Conservation (phyloP, 192 early-diverging fungal genomes). For the Dimargaris xerosporica region DNA sequence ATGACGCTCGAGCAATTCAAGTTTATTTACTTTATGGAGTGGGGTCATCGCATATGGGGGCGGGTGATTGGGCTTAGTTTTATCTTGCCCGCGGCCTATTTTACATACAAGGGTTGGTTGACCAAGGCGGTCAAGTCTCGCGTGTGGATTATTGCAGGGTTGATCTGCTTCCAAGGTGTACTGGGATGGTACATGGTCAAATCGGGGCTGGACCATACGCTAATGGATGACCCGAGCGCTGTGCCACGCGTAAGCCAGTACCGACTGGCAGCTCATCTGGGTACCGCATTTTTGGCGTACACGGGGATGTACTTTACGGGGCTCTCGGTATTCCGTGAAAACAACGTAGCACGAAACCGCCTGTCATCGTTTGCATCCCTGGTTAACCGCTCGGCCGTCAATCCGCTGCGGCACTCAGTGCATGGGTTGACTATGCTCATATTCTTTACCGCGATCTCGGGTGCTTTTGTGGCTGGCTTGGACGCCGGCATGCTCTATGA, state of each 20-base stretch:
- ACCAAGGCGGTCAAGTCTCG: conserved; percentile 41
- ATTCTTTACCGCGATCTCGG: conserved; percentile 76
- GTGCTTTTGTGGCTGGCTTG: conserved; percentile 89
- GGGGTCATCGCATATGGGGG: conserved; percentile 93
- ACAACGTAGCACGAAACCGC: conserved; percentile 36
- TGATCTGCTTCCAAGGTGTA: conserved; percentile 70
- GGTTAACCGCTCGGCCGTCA: conserved; percentile 40
- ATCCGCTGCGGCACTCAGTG: conserved; percentile 42
- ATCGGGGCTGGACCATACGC: conserved; percentile 69
- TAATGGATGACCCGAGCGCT: conserved; percentile 57
- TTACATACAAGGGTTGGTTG: conserved; percentile 68
- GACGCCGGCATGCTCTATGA: conserved; percentile 96
- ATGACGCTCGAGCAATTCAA: conserved; percentile 90
- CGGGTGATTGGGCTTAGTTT: conserved; percentile 78
- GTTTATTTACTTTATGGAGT: conserved; percentile 95
- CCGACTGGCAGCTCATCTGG: conserved; percentile 80
- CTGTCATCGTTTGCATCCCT: conserved; percentile 21
- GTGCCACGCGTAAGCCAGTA: conserved; percentile 91
- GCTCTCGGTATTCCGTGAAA: conserved; percentile 54
- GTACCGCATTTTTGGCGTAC: conserved; percentile 79
- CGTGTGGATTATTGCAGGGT: conserved; percentile 38
- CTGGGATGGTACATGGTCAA: conserved; percentile 99
- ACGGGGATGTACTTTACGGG: conserved; percentile 62
- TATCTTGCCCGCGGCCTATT: conserved; percentile 73
- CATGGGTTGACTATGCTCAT: conserved; percentile 50